These are phyloP conservation scores for Massariosphaeria phaeospora DNA, from an alignment of 495 filamentous ascomycete species.

Conservation along the genomic window DNA sequence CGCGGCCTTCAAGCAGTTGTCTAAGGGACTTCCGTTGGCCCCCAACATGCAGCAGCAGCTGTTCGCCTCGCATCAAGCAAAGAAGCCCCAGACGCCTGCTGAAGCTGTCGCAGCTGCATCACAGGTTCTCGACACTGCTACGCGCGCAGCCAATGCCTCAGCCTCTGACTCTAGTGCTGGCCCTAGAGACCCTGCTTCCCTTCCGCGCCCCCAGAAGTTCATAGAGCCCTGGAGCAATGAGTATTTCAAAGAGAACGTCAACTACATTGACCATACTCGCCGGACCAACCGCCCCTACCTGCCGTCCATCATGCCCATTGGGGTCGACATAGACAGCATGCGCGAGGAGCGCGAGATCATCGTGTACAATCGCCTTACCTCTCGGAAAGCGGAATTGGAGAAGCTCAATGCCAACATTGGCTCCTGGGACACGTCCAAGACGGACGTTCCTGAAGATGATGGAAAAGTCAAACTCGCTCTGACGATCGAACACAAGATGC, in stretches of 20 bases:
- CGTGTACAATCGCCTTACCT: conserved; percentile 80
- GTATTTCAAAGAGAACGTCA: conserved; percentile 56
- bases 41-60: conserved; percentile 67
- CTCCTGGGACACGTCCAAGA: conserved; percentile 72
- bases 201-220: neutral
- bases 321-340: conserved; percentile 69
- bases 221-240: conserved; percentile 52
- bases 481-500: conserved; percentile 85
- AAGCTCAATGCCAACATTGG: conserved; percentile 73
- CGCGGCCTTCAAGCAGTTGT: conserved; percentile 71
- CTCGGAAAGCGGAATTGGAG: conserved; percentile 77
- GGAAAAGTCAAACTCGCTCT: conserved; percentile 83
- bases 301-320: conserved; percentile 79
- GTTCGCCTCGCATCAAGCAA: conserved; percentile 63
- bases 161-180: too few species aligned
- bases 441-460: conserved; percentile 65
- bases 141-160: conserved; percentile 33
- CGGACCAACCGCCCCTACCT: conserved; percentile 70
- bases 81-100: conserved; percentile 53
- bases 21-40: conserved; percentile 75
- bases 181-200: too few species aligned
- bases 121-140: conserved; percentile 49
- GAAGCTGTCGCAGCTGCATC: conserved; percentile 54
- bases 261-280: conserved; percentile 69
- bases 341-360: conserved; percentile 81